Conservation (phyloP, 179 eudicot genomes). For the Drosera spatulata region DNA sequence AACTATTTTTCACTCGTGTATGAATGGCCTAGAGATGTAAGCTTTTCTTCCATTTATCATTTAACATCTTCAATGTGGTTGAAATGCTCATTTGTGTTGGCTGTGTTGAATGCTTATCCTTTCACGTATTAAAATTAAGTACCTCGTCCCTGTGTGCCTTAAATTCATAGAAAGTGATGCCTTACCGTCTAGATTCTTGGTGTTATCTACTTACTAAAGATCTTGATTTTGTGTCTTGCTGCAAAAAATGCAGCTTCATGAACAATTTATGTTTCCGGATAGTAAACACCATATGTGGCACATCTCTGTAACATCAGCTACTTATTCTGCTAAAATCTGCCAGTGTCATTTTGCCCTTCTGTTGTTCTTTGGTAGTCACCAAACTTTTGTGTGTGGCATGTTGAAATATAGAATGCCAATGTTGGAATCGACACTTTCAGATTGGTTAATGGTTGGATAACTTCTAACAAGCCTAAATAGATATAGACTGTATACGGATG, state of each 20-base stretch:
- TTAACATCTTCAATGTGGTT: constrained; percentile 1
- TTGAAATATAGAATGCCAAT: neutral
- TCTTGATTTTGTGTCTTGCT: too few species aligned
- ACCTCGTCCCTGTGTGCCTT: neutral
- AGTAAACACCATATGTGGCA: neutral
- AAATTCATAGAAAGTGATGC: neutral
- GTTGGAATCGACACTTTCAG: neutral
- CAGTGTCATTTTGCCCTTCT: too few species aligned
- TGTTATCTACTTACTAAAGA: too few species aligned
- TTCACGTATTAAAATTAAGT: neutral
- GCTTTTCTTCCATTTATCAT: constrained; percentile 12
- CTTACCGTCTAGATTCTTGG: too few species aligned
- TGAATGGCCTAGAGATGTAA: constrained; percentile 99
- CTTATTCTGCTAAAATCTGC: neutral
- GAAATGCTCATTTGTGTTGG: neutral
- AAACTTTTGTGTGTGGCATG: neutral
- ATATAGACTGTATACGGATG: neutral
- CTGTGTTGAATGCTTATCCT: neutral
- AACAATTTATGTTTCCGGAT: neutral
- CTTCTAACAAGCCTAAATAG: too few species aligned
- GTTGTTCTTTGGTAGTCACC: neutral
- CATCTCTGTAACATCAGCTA: neutral
- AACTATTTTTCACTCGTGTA: constrained; percentile 90
- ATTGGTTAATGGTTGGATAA: too few species aligned
- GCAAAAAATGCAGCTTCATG: neutral